Conservation (phyloP, 176 grass and related monocot species). For the Triticum aestivum region DNA sequence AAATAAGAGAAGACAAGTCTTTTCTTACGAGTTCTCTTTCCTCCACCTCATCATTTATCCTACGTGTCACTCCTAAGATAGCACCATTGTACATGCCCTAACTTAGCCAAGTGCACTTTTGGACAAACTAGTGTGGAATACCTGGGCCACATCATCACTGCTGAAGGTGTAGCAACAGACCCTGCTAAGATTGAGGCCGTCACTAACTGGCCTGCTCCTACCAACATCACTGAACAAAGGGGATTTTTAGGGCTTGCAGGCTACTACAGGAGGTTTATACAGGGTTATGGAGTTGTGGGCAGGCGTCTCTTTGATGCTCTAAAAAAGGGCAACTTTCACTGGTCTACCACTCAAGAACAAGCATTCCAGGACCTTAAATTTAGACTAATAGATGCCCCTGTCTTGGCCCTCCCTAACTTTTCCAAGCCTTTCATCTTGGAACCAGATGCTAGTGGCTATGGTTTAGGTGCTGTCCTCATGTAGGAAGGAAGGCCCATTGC, state of each 20-base stretch:
- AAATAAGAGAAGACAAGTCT: too few relatives aligned
- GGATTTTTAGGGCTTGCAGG: background rate
- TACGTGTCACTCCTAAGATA: too few relatives aligned
- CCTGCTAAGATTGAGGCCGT: background rate
- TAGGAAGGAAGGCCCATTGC: background rate
- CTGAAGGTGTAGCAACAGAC: background rate
- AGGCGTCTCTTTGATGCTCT: background rate
- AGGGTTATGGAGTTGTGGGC: background rate
- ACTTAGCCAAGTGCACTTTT: background rate
- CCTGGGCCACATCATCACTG: background rate
- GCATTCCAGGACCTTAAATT: background rate
- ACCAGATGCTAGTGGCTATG: background rate
- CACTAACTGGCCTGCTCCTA: background rate
- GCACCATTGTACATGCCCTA: background rate
- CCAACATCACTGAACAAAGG: background rate
- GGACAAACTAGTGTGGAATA: background rate
- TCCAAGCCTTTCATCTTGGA: background rate
- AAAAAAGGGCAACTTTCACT: background rate
- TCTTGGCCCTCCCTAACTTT: background rate
- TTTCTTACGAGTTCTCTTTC: too few relatives aligned
- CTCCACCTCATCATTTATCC: too few relatives aligned
- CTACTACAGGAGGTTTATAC: background rate
- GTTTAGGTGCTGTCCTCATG: background rate
- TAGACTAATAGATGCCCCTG: background rate
- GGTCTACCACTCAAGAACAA: too few relatives aligned